Base-by-base conservation (phyloP, 2,329 filamentous ascomycete genomes). In the Ceratocystis albifundus region DNA sequence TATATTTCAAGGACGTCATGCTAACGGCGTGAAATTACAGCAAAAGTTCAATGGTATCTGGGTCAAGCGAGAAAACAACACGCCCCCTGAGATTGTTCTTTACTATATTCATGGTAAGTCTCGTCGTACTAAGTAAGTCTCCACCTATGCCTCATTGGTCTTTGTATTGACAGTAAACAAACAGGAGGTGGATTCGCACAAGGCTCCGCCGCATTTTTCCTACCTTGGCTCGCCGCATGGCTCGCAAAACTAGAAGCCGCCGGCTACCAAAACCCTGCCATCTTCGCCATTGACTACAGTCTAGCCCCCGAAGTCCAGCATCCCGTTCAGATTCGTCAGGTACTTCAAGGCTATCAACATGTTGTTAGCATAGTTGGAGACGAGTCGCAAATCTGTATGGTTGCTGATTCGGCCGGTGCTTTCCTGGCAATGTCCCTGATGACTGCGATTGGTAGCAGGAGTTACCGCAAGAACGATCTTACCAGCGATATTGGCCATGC, bases 161-260 rank as follows among this genome's bases (percentile, higher is more conserved):
- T 36, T 8, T 36, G 32, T 45, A 30, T 36, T 50, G 45, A 36
- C 45, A 17, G 10, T 2, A 41, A 50, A 20, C 50, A 69, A 41
- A 69, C 67, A 88, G 85, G 88, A 17, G 90, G 90, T 25, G 90
- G 90, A 0, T 94, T 95, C 73, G 84, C 84, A 5, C 89, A 95
- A 86, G 90, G 90, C 2, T 90, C 88, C 12, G 79, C 82, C 20
- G 88, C 88, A 76, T 95, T 95, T 74, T 95, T 95, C 74, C 82
- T 92, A 45, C 90, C 95, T 71, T 94, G 93, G 70, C 79, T 95
- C 2, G 77, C 93, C 65, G 82, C 84, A 7, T 90, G 87, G 86
- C 77, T 89, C 12, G 78, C 80, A 55, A 76, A 90, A 20, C 79
- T 95, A 48, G 79, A 83, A 66, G 76, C 81, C 64, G 77, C 79